Evolutionary conservation across 805 yeast genomes (phyloP), one percentile per base, ranked within the genome.

Genomic region (Debaryomyces maramus): DNA sequence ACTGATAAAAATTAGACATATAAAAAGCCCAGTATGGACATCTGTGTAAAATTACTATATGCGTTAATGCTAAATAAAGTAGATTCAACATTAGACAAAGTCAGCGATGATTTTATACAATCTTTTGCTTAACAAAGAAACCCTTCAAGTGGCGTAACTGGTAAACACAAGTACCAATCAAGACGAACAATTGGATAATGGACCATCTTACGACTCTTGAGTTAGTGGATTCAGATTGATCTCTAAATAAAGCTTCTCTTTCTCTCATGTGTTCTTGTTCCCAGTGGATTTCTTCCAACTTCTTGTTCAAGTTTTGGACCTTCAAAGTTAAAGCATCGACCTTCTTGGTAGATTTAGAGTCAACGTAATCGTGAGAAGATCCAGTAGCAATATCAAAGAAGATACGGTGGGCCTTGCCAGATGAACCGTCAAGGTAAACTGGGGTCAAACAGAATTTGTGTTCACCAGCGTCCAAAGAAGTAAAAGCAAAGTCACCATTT

Each of bases 91-190:
- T n/a, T n/a, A n/a, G n/a, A n/a, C n/a, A n/a, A n/a, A n/a, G n/a
- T n/a, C n/a, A n/a, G n/a, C n/a, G n/a, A n/a, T n/a, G n/a, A n/a
- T n/a, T 21, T 63, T 70, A 87, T 14, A 88, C 82, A 44, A 88
- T 78, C 68, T 89, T 89, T 59, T 88, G 95, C 66, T 88, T 88
- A 45, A 87, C 83, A 59, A 88, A 88, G 77, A 88, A 88, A 30
- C 81, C 65, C 65, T 85, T 85, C 65, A 89, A 75, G 55, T 85
- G 89, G 39, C 74, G 73, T 60, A 89, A 65, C 67, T 89, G 96
- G 74, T 86, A 79, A 29, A 72, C 73, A 52, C 96, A 85, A 6
- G 90, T 81, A 11, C 70, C 77, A 7, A 77, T 72, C 50, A 89
- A 72, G 2, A 85, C 88, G 16, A 79, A 18, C 34, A 86, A 58